Base-by-base conservation (phyloP, 306 rosid species). In the Sechiopsis laciniata region DNA sequence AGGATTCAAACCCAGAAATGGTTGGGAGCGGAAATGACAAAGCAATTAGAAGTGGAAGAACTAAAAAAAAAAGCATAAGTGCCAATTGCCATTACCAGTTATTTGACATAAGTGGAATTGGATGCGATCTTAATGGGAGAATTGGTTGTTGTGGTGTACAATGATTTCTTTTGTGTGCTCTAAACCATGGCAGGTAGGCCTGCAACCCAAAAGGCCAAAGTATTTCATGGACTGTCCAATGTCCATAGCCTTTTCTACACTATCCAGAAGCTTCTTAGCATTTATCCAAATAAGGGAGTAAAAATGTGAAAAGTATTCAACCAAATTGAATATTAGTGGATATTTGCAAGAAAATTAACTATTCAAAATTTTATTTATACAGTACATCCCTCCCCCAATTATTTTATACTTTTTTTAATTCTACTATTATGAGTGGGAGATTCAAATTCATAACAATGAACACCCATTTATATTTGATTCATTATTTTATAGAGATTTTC, bases 111-210 rank as follows among this genome's bases (percentile, higher is more conserved):
- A 64, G 71, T 64, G 71, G 51, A 64, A 64, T 64, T 37, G 52
- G 71, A 64, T 40, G 71, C 17, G 71, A 64, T 53, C 45, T 37
- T 9, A 32, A 4, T 64, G 29, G 71, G 2, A 17, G 16, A 67
- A 46, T 67, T 46, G 0, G 37, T 10, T 13, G n/a, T n/a, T 20
- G 72, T 67, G 72, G 72, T 67, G 72, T 46, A 67, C 20, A 46
- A 67, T 46, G 56, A 16, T 67, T 67, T 67, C 17, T 45, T 0
- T 32, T 32, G 8, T 1, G 71, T n/a, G 26, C 71, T 64, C 53
- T 64, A 35, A 45, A 10, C 55, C 72, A 45, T 21, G 72, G 55
- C 37, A 67, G 11, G 56, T 5, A 4, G 37, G 37, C 37, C 29
- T 26, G 29, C 29, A 26, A 2, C 29, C 29, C 29, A 26, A 26